Conservation (phyloP, 1,139 yeast species). For the Blastobotrys illinoisensis region DNA sequence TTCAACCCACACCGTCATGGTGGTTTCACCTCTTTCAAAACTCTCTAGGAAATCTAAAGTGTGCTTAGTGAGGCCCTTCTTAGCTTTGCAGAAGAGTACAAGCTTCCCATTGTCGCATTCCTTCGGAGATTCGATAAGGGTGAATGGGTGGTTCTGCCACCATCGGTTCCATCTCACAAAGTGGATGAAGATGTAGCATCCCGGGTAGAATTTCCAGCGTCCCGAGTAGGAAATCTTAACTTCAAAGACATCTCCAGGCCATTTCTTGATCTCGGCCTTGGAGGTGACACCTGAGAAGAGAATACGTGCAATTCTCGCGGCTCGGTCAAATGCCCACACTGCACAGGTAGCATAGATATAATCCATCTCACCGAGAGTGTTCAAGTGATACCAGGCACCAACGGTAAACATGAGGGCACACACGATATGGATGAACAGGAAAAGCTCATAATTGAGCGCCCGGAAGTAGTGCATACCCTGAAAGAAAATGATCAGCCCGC, state of each 20-base stretch:
- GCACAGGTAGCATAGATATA: slow-evolving; percentile 36
- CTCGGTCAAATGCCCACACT: slow-evolving; percentile 40
- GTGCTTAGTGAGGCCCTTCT: slow-evolving; percentile 5
- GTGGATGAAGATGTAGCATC: slow-evolving; percentile 56
- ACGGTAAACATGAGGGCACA: slow-evolving; percentile 52
- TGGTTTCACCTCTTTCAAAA: not conserved
- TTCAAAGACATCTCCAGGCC: slow-evolving; percentile 26
- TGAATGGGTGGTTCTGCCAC: slow-evolving; percentile 67
- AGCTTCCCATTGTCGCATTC: slow-evolving; percentile 25
- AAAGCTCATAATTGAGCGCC: slow-evolving; percentile 31
- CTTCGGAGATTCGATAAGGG: slow-evolving; percentile 36
- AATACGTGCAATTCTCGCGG: slow-evolving; percentile 34
- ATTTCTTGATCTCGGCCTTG: slow-evolving; percentile 34
- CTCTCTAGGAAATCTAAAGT: not conserved
- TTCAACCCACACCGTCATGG: slow-evolving; percentile 37
- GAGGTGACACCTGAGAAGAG: slow-evolving; percentile 40
- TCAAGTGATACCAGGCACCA: slow-evolving; percentile 55
- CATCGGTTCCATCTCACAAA: slow-evolving; percentile 39
- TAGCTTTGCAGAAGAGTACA: slow-evolving; percentile 14
- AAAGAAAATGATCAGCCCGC: slow-evolving; percentile 13
- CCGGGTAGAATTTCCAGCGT: slow-evolving; percentile 45
- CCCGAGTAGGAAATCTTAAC: slow-evolving; percentile 26
- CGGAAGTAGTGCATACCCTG: slow-evolving; percentile 18
- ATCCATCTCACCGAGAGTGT: slow-evolving; percentile 20
- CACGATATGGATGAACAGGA: slow-evolving; percentile 52